These are phyloP conservation scores for Trichosanthes cucumerina DNA, from an alignment of 306 rosid genomes.

Conservation along the genomic window DNA sequence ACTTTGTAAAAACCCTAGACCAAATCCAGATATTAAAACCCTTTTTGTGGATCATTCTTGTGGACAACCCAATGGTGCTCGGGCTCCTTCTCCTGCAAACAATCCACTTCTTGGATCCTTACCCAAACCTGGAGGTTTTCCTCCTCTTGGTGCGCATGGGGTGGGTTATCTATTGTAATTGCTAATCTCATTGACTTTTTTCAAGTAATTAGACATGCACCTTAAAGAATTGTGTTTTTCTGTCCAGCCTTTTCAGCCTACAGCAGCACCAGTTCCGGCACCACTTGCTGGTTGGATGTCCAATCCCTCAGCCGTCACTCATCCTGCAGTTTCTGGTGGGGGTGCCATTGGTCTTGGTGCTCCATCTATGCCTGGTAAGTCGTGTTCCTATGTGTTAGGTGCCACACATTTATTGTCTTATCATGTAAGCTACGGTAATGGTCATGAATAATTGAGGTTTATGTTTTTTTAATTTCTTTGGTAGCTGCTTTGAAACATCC, in stretches of 20 bases:
- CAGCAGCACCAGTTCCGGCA: constrained; percentile 69
- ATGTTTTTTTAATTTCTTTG: constrained; percentile 15
- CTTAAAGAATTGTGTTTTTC: constrained; percentile 15
- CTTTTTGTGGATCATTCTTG: constrained; percentile 98
- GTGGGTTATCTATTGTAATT: constrained; percentile 33
- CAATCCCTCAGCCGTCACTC: constrained; percentile 79
- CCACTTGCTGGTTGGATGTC: constrained; percentile 99
- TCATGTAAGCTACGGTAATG: constrained; percentile 5
- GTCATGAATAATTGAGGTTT: constrained; percentile 7
- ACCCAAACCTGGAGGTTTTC: constrained; percentile 92
- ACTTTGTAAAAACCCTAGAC: constrained; percentile 93
- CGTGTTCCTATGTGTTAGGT: constrained; percentile 12
- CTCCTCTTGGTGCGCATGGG: constrained; percentile 96
- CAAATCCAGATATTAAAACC: constrained; percentile 98
- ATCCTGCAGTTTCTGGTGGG: constrained; percentile 82
- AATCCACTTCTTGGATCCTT: constrained; percentile 78
- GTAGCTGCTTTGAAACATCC: constrained; percentile 94
- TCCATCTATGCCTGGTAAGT: constrained; percentile 83
- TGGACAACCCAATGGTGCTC: constrained; percentile 94
- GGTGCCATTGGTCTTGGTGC: constrained; percentile 92
- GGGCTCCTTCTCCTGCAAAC: constrained; percentile 96
- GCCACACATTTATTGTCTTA: constrained; percentile 7
- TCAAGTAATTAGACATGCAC: not conserved
- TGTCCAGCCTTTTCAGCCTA: constrained; percentile 84
- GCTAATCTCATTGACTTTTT: not conserved